Conservation (phyloP, 1,139 yeast species). For the Geotrichum histeridarum region DNA sequence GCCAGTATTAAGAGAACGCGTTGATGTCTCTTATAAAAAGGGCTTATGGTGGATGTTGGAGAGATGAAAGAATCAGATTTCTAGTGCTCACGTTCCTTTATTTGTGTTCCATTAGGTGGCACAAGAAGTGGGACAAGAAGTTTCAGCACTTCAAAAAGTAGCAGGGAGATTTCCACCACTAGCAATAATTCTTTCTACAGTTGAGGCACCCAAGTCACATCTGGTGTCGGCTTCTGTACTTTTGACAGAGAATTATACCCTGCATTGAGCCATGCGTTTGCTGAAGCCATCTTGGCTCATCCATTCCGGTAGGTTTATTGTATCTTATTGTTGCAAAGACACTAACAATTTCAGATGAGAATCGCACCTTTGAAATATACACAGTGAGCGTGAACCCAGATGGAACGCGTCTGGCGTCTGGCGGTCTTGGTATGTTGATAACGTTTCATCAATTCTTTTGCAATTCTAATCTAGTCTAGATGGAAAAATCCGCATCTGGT, state of each 20-base stretch:
- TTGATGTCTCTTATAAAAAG: no score
- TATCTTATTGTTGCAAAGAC: background rate
- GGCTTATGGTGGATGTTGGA: no score
- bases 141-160: no score
- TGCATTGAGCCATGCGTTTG: slow-evolving; percentile 9
- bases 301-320: slow-evolving; percentile 13
- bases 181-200: no score
- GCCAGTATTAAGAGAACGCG: no score
- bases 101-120: no score
- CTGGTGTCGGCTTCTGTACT: no score
- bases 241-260: background rate
- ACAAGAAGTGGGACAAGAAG: no score
- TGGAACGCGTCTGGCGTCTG: slow-evolving; percentile 83
- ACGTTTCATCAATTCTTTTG: background rate
- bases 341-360: slow-evolving; percentile 52
- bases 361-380: slow-evolving; percentile 75
- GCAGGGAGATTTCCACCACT: no score
- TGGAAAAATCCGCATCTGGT: slow-evolving; percentile 92
- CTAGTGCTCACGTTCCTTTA: no score
- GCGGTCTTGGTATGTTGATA: slow-evolving; percentile 54
- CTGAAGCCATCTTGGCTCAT: slow-evolving; percentile 18
- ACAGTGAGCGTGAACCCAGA: slow-evolving; percentile 76
- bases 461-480: slow-evolving; percentile 40
- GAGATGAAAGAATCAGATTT: no score
- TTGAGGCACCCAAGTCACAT: no score